Evolutionary conservation across 163 green algal genomes (phyloP), one percentile per base, ranked within the genome.

Genomic region (Chloromonas sp.): DNA sequence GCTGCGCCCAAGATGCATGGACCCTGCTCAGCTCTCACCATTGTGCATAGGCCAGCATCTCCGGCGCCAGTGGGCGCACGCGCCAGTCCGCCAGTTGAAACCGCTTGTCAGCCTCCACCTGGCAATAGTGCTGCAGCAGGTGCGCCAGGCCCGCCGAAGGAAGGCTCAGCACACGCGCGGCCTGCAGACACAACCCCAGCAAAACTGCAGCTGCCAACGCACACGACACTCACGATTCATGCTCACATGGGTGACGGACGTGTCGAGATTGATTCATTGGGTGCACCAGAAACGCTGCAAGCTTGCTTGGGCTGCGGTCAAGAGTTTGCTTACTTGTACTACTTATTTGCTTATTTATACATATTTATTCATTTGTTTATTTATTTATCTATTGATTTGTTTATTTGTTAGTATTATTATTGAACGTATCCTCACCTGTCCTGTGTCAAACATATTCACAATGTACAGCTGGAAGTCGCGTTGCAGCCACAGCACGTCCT

Each of bases 391-490:
- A 36, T 36, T 36, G 36, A 36, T 36, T 8, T 76, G 66, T 11
- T 76, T 76, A 11, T 76, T 11, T 8, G 66, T 8, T 76, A 8
- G 66, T 11, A 11, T 76, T 11, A 76, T 76, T 8, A n/a, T 76
- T 76, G 66, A 36, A 36, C 36, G 36, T 36, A 36, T 36, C 36
- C 81, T 8, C 62, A 95, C 96, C 90, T 98, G 93, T 1, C 94
- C 95, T 3, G 95, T 99, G 91, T 99, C 97, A 86, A 99, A 98
- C 76, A 99, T 82, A 90, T 98, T 98, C 83, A 93, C 92, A 1
- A 98, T 58, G 89, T 96, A 99, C 2, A 98, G 93, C 13, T 95
- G 93, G 91, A 98, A 98, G 89, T 99, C 97, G 15, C 96, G 93
- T 85, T 97, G 94, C 83, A 97, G 87, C 90, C 90, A 94, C 86